Conservation (phyloP, 306 rosid species). For the Prunus salicina region DNA sequence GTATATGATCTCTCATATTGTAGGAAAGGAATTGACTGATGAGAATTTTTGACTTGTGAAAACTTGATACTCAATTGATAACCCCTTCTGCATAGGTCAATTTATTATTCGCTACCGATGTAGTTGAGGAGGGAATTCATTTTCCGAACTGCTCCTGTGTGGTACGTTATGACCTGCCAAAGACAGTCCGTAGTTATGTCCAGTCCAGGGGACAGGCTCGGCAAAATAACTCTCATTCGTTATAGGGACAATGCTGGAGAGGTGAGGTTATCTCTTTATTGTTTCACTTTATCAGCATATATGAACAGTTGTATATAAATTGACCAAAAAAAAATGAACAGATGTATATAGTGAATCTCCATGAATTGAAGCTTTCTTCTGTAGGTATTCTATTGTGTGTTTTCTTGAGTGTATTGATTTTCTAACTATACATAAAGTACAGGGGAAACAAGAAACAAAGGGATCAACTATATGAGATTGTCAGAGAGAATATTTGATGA, state of each 20-base stretch:
- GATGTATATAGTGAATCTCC: not conserved
- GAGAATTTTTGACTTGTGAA: conserved; percentile 13
- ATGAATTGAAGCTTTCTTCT: not conserved
- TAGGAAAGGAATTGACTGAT: not conserved
- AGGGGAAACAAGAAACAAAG: conserved; percentile 84
- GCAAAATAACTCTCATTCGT: conserved; percentile 71
- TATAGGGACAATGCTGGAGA: conserved; percentile 81
- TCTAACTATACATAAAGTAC: conserved; percentile 14
- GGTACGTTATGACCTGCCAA: conserved; percentile 90
- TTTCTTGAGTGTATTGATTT: not conserved
- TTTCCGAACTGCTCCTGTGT: conserved; percentile 87
- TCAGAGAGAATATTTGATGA: conserved; percentile 75
- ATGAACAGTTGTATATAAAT: not conserved
- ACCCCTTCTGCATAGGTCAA: conserved; percentile 63
- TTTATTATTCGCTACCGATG: conserved; percentile 85
- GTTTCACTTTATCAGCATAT: conserved; percentile 5
- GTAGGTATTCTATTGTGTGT: not conserved
- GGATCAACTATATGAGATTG: conserved; percentile 64
- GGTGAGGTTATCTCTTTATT: conserved; percentile 45
- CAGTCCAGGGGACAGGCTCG: conserved; percentile 93
- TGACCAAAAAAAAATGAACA: not conserved
- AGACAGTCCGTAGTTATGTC: conserved; percentile 79
- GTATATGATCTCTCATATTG: conserved; percentile 39
- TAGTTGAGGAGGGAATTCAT: conserved; percentile 94
- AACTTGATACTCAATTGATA: conserved; percentile 29